Evolutionary conservation across 805 yeast species (phyloP), one percentile per base, ranked within the genome.

Genomic region (Nakazawaea wickerhamii): DNA sequence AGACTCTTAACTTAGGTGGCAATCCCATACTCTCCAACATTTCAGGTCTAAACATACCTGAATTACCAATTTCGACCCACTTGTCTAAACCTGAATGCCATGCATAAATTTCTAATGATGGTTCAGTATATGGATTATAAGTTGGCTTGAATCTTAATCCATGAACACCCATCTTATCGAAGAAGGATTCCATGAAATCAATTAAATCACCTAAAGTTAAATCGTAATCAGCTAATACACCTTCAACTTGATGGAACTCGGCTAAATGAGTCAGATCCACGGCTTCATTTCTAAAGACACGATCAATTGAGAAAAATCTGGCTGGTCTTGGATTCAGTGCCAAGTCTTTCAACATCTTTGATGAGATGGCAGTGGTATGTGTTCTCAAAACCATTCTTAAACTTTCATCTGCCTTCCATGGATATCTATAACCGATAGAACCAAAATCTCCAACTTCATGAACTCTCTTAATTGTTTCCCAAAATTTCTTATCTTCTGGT

Each of bases 31-130:
- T 71, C 69, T 89, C 96, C 61, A 95, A 75, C 99, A 93, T 93
- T 70, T 93, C 99, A 11, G 99, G 99, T 69, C 99, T 82, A 76
- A 93, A 93, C 96, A 93, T 84, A 64, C 99, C 99, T 15, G 97
- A 89, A 74, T 93, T 93, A 65, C 99, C 99, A 58, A 93, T 91
- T 73, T 93, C 99, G 49, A 93, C 99, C 99, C 99, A 95, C 64
- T 88, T 93, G 54, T 75, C 81, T 56, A 93, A 75, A 39, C 96
- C 96, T 55, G 79, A 81, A 68, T 93, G 99, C 84, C 87, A 93
- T 38, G 97, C 93, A 65, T 84, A 93, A 53, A 93, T 93, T 71
- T 93, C 99, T 78, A 93, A 77, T 6, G 96, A 86, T 45, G 99
- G 99, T 68, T 93, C 99, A 45, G 99, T 93, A 76, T 93, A 93